A percentile compares a stretch with the other conserved stretches of the same genome.
These are phyloP conservation scores for Micractinium conductrix DNA, from an alignment of 139 green algal species.

Conservation along the genomic window DNA sequence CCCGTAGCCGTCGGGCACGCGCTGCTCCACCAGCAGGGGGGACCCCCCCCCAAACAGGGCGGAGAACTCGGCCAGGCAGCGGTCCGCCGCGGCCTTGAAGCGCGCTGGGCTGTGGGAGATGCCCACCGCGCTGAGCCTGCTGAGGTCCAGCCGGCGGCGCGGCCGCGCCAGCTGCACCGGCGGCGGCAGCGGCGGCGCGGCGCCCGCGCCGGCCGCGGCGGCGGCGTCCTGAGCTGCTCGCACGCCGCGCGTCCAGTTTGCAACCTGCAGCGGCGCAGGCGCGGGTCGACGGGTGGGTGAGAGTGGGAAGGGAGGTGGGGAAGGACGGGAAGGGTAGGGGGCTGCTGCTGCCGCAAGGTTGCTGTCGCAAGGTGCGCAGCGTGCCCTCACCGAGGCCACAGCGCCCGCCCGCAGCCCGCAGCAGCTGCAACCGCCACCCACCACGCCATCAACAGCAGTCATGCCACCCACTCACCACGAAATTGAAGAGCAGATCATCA, in stretches of 20 bases:
- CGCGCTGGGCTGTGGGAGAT: slow-evolving; percentile 21
- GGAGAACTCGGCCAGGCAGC: too few species aligned
- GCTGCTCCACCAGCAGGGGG: too few species aligned
- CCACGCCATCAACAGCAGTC: background rate
- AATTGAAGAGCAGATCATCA: slow-evolving; percentile 66
- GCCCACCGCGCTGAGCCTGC: slow-evolving; percentile 34
- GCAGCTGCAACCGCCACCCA: background rate
- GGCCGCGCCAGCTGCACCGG: too few species aligned
- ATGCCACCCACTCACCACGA: slow-evolving; percentile 41
- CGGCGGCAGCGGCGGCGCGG: background rate
- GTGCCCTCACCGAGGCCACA: background rate
- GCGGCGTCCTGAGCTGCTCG: background rate
- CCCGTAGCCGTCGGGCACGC: too few species aligned
- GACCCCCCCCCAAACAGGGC: too few species aligned
- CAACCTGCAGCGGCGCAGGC: background rate
- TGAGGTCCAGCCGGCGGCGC: slow-evolving; percentile 44
- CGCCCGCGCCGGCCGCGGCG: too few species aligned
- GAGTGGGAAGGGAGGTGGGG: background rate
- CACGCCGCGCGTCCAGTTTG: too few species aligned
- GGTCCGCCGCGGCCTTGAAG: slow-evolving; percentile 8
- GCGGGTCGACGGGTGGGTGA: background rate
- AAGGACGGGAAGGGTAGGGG: background rate
- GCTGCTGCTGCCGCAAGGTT: too few species aligned
- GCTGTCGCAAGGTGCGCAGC: too few species aligned
- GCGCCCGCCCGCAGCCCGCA: background rate